A percentile compares a stretch with the other conserved stretches of the same genome.
Evolutionary conservation across 306 rosid species (phyloP).

Genomic region (Vicia faba): DNA sequence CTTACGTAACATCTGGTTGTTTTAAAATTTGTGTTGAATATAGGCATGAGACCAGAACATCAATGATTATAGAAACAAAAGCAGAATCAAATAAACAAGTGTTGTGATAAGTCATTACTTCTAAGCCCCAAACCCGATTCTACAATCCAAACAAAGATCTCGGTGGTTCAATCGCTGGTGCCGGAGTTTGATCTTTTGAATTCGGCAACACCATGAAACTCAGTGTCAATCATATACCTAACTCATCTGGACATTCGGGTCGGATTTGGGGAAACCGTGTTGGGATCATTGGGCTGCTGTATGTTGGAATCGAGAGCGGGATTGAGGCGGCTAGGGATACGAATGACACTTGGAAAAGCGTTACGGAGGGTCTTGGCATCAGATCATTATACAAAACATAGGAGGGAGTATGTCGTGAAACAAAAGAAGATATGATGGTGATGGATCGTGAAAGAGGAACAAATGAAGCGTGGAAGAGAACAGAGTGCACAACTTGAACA

Average conservation of each 20-base stretch:
- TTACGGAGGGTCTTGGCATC: constrained; percentile 75
- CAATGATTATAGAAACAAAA: too few relatives aligned
- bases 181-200: constrained; percentile 63
- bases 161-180: constrained; percentile 65
- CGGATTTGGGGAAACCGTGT: constrained; percentile 77
- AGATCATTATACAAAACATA: constrained; percentile 79
- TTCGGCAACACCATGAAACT: constrained; percentile 71
- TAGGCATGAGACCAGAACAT: too few relatives aligned
- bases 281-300: constrained; percentile 73
- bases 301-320: constrained; percentile 82
- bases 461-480: too few relatives aligned
- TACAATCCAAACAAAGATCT: too few relatives aligned
- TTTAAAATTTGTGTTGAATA: too few relatives aligned
- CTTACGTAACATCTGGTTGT: too few relatives aligned
- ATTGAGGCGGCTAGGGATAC: constrained; percentile 61
- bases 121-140: too few relatives aligned
- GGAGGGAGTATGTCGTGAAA: constrained; percentile 85
- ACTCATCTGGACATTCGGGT: constrained; percentile 76
- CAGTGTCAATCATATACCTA: constrained; percentile 63
- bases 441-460: too few relatives aligned
- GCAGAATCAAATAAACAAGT: too few relatives aligned
- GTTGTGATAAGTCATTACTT: too few relatives aligned
- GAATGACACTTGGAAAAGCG: constrained; percentile 78
- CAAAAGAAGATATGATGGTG: too few relatives aligned
- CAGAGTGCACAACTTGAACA: too few relatives aligned